These are phyloP conservation scores for Phragmites australis DNA, from an alignment of 176 grass and related monocot genomes.

Conservation along the genomic window DNA sequence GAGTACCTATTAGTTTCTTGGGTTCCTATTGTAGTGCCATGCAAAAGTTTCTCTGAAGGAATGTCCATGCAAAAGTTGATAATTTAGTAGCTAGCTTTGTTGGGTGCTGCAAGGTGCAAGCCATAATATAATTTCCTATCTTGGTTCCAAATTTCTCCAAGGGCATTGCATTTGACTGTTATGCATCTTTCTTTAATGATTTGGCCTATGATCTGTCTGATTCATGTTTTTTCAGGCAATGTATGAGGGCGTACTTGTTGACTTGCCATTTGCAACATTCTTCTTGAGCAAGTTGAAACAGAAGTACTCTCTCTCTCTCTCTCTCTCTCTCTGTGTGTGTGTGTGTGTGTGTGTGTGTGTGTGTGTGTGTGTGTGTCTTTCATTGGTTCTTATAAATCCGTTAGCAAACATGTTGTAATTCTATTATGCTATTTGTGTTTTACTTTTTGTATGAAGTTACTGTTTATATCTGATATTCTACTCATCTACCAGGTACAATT, in stretches of 20 bases:
- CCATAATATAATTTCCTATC: conserved; percentile 17
- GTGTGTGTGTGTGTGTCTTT: too few relatives aligned
- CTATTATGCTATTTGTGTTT: conserved; percentile 23
- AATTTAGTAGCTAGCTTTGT: conserved; percentile 6
- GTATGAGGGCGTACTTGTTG: conserved; percentile 97
- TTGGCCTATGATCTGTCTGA: conserved; percentile 28
- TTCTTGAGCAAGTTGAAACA: conserved; percentile 98
- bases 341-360: too few relatives aligned
- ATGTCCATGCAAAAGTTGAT: conserved; percentile 6
- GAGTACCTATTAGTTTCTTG: conserved; percentile 4
- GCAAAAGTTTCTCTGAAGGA: not conserved
- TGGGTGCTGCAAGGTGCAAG: not conserved
- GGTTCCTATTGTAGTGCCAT: not conserved
- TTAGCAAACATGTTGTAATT: conserved; percentile 15
- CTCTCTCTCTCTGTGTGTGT: too few relatives aligned
- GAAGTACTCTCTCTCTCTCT: conserved; percentile 49
- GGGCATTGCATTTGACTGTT: not conserved
- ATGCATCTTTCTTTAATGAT: not conserved
- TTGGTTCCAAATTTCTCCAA: not conserved
- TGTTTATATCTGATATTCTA: conserved; percentile 20
- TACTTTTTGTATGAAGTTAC: conserved; percentile 25
- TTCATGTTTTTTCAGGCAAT: conserved; percentile 65
- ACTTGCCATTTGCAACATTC: conserved; percentile 94
- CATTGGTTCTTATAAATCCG: conserved; percentile 26
- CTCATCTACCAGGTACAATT: conserved; percentile 73